Evolutionary conservation across 768 basidiomycete species (phyloP), one percentile per base, ranked within the genome.

Genomic region (Termitomyces sp.): DNA sequence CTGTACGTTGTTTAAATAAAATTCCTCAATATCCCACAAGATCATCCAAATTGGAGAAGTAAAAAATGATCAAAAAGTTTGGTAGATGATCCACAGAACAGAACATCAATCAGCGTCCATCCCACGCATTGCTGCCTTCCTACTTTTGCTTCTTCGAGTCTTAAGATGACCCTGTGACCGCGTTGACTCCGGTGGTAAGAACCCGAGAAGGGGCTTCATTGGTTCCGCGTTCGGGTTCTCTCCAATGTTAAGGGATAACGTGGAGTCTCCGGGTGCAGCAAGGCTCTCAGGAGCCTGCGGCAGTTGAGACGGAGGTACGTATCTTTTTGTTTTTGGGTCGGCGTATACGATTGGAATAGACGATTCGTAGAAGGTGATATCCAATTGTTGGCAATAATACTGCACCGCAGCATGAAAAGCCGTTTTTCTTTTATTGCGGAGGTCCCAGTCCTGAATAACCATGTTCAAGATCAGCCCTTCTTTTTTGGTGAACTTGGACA

Each of bases 331-430:
- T 17, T 67, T 62, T 0, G 72, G 66, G 50, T 78, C 71, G 54
- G 66, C 70, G 63, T 76, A 84, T 41, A 79, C 74, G 61, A 92
- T 65, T 11, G 90, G 89, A 51, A 86, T 71, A 16, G 85, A 75
- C 2, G 89, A 78, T 63, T 82, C 78, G 69, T 75, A 76, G 60
- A 81, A 83, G 21, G 73, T 73, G 63, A 92, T 90, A 34, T 82
- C 85, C 9, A 91, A 80, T 65, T 89, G 82, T 53, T 77, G 81
- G 64, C 82, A 87, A 68, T 86, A 91, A 63, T 85, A 80, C 62
- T 89, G 83, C 21, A 84, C 85, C 1, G 90, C 90, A 9, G 87
- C 87, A 65, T 90, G 83, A 75, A 92, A 92, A 3, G 89, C 86
- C 0, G 90, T 92, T 66, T 81, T 84, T 46, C 89, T 82, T 11